Evolutionary conservation across 495 filamentous ascomycete genomes (phyloP).

Genomic region (Xylaria flabelliformis): DNA sequence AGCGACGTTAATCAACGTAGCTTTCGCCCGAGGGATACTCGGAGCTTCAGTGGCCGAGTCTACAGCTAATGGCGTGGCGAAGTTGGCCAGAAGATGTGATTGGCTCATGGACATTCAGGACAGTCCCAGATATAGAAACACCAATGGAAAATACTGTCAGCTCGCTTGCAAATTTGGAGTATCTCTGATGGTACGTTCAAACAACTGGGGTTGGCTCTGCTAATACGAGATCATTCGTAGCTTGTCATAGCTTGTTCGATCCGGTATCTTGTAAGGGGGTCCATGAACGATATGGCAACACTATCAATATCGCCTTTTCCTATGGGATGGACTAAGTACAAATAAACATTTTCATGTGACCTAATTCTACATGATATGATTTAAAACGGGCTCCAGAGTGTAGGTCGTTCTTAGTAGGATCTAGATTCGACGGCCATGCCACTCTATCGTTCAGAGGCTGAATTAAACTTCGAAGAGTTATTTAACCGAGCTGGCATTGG

Average conservation of each 20-base stretch:
- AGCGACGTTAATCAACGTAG: conserved; percentile 20
- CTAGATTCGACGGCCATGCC: neutral
- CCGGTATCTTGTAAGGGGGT: neutral
- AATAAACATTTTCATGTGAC: neutral
- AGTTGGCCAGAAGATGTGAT: neutral
- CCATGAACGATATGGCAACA: neutral
- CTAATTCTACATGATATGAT: neutral
- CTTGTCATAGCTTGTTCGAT: neutral
- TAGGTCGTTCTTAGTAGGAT: too few relatives aligned
- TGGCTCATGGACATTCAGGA: neutral
- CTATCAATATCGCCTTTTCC: neutral
- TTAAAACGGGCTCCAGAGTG: neutral
- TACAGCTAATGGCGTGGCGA: neutral
- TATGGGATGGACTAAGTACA: neutral
- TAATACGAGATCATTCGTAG: neutral
- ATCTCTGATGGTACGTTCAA: neutral
- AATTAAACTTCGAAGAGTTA: conserved; percentile 2
- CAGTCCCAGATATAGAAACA: neutral
- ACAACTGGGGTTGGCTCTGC: neutral
- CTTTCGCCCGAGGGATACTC: conserved; percentile 1
- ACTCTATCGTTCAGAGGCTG: conserved; percentile 3
- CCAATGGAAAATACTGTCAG: neutral
- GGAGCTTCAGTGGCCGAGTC: conserved; percentile 19
- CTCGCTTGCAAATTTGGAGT: neutral
- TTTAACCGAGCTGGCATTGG: conserved; percentile 6